Conservation (phyloP, 139 green algal genomes). For the Marvania coccoides region DNA sequence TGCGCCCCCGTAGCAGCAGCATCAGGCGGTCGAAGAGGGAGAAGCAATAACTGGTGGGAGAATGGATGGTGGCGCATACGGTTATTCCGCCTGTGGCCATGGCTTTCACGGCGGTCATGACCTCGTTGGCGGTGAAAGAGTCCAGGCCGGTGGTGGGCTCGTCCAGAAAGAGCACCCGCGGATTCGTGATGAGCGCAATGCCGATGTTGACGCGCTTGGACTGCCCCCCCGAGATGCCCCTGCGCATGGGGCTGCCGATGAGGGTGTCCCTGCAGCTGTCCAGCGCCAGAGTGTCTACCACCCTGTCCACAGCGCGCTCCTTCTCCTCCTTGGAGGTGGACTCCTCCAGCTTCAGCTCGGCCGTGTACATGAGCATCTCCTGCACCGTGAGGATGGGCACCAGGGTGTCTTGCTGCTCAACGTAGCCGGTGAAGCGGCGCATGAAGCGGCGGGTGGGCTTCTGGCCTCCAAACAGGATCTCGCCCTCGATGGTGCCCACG, state of each 20-base stretch:
- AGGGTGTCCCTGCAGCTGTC: not conserved
- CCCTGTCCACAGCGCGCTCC: not conserved
- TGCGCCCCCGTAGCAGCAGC: slow-evolving; percentile 32
- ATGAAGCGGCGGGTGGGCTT: slow-evolving; percentile 54
- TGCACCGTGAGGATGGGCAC: slow-evolving; percentile 21
- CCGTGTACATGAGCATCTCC: slow-evolving; percentile 32
- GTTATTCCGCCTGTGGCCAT: slow-evolving; percentile 35
- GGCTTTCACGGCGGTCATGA: slow-evolving; percentile 29
- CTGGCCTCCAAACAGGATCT: slow-evolving; percentile 59
- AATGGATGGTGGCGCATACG: slow-evolving; percentile 49
- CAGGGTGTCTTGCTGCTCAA: slow-evolving; percentile 63
- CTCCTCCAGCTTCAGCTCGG: slow-evolving; percentile 29
- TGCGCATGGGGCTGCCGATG: not conserved
- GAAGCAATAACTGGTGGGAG: slow-evolving; percentile 37
- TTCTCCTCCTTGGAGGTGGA: not conserved
- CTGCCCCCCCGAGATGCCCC: slow-evolving; percentile 9
- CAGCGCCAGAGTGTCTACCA: slow-evolving; percentile 2
- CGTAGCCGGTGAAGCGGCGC: slow-evolving; percentile 65
- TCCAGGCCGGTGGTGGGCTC: slow-evolving; percentile 55
- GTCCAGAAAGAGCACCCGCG: slow-evolving; percentile 50
- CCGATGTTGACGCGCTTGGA: slow-evolving; percentile 15
- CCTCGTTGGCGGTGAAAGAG: slow-evolving; percentile 50
- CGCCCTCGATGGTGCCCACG: slow-evolving; percentile 37
- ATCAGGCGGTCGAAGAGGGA: slow-evolving; percentile 47
- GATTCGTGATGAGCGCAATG: slow-evolving; percentile 35